Evolutionary conservation across 2,329 filamentous ascomycete species (phyloP).

Genomic region (Ilyonectria sp.): DNA sequence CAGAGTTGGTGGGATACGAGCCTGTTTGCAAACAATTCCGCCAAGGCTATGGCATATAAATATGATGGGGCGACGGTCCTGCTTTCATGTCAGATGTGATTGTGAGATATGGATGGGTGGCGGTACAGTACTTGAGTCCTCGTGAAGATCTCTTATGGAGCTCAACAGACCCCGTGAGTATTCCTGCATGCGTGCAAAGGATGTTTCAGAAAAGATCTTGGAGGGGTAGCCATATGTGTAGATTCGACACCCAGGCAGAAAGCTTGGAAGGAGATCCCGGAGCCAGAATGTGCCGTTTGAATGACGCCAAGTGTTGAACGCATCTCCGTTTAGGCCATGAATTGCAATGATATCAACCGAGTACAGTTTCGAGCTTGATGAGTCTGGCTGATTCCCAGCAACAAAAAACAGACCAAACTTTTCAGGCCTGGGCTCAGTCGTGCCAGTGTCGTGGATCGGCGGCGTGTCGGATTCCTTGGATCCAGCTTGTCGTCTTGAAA

Average conservation of each 20-base stretch:
- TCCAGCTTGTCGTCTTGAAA: too few species aligned
- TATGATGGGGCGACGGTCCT: slow-evolving; percentile 38
- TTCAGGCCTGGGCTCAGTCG: background rate
- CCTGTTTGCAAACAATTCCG: slow-evolving; percentile 50
- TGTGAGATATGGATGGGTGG: background rate
- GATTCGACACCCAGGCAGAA: slow-evolving; percentile 42
- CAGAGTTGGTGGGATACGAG: slow-evolving; percentile 14
- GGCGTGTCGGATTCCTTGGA: too few species aligned
- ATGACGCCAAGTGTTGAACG: slow-evolving; percentile 39
- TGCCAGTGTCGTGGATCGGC: too few species aligned
- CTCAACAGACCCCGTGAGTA: slow-evolving; percentile 35
- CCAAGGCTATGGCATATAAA: slow-evolving; percentile 51
- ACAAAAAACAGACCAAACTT: background rate
- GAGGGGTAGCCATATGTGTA: slow-evolving; percentile 45
- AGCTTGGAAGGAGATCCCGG: slow-evolving; percentile 39
- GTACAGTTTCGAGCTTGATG: slow-evolving; percentile 13
- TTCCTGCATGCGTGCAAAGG: slow-evolving; percentile 29
- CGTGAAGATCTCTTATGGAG: slow-evolving; percentile 28
- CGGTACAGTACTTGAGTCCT: slow-evolving; percentile 21
- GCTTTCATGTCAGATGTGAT: background rate
- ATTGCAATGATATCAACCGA: slow-evolving; percentile 40
- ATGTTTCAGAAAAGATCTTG: slow-evolving; percentile 30
- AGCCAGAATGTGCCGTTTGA: slow-evolving; percentile 37
- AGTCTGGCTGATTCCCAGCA: background rate
- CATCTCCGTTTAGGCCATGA: slow-evolving; percentile 44